Evolutionary conservation across 1,139 yeast species (phyloP).

Genomic region (Candida tropicalis): DNA sequence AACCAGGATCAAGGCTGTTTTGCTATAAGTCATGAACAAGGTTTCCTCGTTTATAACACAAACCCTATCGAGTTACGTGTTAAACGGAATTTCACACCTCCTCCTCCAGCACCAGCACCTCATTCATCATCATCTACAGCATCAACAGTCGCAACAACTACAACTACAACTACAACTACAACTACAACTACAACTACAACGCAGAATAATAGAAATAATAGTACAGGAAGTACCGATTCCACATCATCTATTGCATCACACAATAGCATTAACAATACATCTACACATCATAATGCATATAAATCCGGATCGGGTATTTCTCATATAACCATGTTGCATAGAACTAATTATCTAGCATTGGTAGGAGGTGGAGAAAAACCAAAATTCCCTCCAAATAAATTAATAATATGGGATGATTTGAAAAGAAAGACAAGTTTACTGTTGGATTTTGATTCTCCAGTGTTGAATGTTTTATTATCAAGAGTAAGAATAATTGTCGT

Average conservation of each 20-base stretch:
- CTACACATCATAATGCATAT: background rate
- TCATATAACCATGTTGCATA: slow-evolving; percentile 75
- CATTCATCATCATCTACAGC: slow-evolving; percentile 2
- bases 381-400: slow-evolving; percentile 71
- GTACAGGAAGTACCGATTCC: slow-evolving; percentile 10
- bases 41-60: slow-evolving; percentile 84
- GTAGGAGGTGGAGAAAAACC: slow-evolving; percentile 90
- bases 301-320: slow-evolving; percentile 64
- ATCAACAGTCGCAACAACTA: slow-evolving; percentile 9
- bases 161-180: no score
- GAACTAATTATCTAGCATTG: slow-evolving; percentile 86
- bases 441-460: slow-evolving; percentile 74
- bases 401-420: slow-evolving; percentile 89
- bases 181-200: slow-evolving; percentile 3
- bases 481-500: slow-evolving; percentile 76
- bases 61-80: slow-evolving; percentile 86
- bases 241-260: slow-evolving; percentile 6
- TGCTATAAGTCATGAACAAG: slow-evolving; percentile 78
- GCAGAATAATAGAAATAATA: slow-evolving; percentile 10
- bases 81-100: slow-evolving; percentile 51
- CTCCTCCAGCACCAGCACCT: background rate
- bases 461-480: slow-evolving; percentile 72
- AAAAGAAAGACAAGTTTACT: slow-evolving; percentile 75
- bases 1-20: slow-evolving; percentile 93
- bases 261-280: slow-evolving; percentile 1